Conservation (phyloP, 2,329 filamentous ascomycete genomes). For the Aphanoascus verrucosus region DNA sequence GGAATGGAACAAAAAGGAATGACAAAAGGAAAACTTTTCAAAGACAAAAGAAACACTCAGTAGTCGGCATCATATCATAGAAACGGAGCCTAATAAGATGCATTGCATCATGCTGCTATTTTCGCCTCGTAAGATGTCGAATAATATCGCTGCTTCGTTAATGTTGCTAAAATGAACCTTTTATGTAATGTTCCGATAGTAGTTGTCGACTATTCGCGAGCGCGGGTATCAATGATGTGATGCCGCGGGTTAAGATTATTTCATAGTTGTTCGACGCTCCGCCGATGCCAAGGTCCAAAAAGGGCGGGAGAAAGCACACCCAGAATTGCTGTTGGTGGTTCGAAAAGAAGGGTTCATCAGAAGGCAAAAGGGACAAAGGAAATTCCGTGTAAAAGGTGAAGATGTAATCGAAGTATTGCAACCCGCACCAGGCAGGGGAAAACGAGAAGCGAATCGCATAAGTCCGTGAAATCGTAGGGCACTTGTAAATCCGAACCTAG, state of each 20-base stretch:
- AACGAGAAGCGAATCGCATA: slow-evolving; percentile 3
- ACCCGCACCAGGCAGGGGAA: slow-evolving; percentile 5
- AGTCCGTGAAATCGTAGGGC: slow-evolving; percentile 11
- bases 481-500: slow-evolving; percentile 4
- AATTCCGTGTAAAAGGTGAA: slow-evolving; percentile 1
- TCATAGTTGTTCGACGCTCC: background rate
- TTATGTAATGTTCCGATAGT: background rate
- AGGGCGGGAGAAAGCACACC: background rate
- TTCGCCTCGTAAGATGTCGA: slow-evolving; percentile 6
- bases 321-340: background rate
- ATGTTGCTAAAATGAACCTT: slow-evolving; percentile 2
- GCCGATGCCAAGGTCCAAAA: background rate
- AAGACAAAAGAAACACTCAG: slow-evolving; percentile 7
- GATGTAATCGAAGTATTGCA: background rate
- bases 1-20: background rate
- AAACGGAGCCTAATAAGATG: slow-evolving; percentile 2
- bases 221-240: background rate
- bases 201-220: background rate
- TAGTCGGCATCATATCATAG: slow-evolving; percentile 7
- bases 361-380: slow-evolving; percentile 2
- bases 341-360: background rate
- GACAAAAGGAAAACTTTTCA: slow-evolving; percentile 2
- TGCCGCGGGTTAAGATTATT: slow-evolving; percentile 4
- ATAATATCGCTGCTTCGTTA: slow-evolving; percentile 9
- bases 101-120: slow-evolving; percentile 1